Percentiles rank a stretch among this genome's conserved stretches.
Evolutionary conservation across 2,329 filamentous ascomycete genomes (phyloP).

Genomic region (Amesomyces nigricolor): DNA sequence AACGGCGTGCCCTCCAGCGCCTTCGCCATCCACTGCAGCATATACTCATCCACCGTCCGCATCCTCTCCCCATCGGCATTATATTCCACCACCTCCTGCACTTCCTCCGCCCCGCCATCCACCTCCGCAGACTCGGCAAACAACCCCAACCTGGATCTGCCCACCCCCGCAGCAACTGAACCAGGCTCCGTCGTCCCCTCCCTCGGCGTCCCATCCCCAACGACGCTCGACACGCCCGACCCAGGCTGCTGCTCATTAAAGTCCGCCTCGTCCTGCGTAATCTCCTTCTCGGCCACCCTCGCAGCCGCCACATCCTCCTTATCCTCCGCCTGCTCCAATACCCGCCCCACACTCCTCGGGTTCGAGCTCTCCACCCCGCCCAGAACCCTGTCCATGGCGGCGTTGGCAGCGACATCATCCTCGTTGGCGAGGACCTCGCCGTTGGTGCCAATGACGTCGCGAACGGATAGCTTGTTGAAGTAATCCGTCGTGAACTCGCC

Average conservation of each 20-base stretch:
- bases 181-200: slow-evolving; percentile 34
- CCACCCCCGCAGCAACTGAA: too few relatives aligned
- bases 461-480: slow-evolving; percentile 71
- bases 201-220: slow-evolving; percentile 47
- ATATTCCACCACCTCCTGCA: slow-evolving; percentile 40
- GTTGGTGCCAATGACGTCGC: slow-evolving; percentile 58
- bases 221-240: slow-evolving; percentile 42
- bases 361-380: slow-evolving; percentile 55
- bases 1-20: slow-evolving; percentile 54
- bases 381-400: slow-evolving; percentile 80
- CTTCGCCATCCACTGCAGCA: slow-evolving; percentile 63
- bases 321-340: slow-evolving; percentile 86
- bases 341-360: slow-evolving; percentile 58
- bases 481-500: slow-evolving; percentile 97
- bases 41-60: slow-evolving; percentile 66
- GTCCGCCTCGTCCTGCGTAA: slow-evolving; percentile 78
- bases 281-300: slow-evolving; percentile 80
- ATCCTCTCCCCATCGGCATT: slow-evolving; percentile 56
- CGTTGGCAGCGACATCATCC: slow-evolving; percentile 66
- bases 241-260: slow-evolving; percentile 61
- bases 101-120: slow-evolving; percentile 24
- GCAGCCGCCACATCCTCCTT: slow-evolving; percentile 86
- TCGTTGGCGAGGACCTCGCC: slow-evolving; percentile 45
- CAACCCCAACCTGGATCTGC: slow-evolving; percentile 34
- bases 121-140: slow-evolving; percentile 35